These are phyloP conservation scores for Delonix regia DNA, from an alignment of 306 rosid genomes.

Conservation along the genomic window DNA sequence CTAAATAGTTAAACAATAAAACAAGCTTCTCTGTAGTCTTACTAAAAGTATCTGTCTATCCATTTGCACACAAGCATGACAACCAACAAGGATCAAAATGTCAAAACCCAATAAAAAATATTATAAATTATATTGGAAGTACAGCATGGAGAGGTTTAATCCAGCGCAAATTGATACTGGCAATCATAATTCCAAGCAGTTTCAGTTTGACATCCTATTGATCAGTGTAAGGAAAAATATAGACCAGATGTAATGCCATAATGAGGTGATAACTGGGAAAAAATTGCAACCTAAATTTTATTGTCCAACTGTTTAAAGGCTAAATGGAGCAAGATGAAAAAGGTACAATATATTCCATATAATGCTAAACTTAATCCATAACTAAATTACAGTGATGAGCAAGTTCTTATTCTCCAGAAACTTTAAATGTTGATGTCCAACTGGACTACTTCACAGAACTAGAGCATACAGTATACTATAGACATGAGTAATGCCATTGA, in stretches of 20 bases:
- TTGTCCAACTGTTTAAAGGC: not conserved
- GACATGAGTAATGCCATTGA: constrained; percentile 19
- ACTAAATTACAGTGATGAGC: not conserved
- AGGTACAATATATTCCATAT: not conserved
- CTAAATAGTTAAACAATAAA: not conserved
- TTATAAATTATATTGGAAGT: constrained; percentile 3
- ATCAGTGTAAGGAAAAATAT: not conserved
- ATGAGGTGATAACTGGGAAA: constrained; percentile 14
- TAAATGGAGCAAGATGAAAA: constrained; percentile 21
- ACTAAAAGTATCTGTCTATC: not conserved
- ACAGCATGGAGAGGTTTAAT: constrained; percentile 2
- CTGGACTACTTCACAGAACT: constrained; percentile 17
- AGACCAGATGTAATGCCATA: constrained; percentile 8
- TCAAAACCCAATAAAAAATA: constrained; percentile 8
- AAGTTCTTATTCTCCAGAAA: not conserved
- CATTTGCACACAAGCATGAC: constrained; percentile 10
- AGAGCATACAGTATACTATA: not conserved
- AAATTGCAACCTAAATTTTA: not conserved
- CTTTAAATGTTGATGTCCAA: not conserved
- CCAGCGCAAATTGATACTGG: not conserved
- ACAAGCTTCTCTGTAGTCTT: not conserved
- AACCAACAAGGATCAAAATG: constrained; percentile 19
- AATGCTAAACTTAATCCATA: constrained; percentile 18
- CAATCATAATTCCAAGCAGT: not conserved
- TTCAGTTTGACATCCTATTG: constrained; percentile 16